Base-by-base conservation (phyloP, 768 basidiomycete genomes). In the Cubamyces sp. region DNA sequence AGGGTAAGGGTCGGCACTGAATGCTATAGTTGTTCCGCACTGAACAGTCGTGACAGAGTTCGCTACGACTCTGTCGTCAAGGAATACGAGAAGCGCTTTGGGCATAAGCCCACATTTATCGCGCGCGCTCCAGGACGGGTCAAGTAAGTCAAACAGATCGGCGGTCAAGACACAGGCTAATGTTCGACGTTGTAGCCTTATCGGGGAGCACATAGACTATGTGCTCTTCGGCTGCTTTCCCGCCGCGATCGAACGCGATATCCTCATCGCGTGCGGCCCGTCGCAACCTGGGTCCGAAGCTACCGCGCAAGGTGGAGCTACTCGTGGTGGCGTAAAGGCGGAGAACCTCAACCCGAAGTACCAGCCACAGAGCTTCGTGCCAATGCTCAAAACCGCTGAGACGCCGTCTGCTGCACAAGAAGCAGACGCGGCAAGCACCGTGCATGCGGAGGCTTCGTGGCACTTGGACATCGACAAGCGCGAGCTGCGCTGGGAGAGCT, bases 171-270 rank as follows among this genome's bases (percentile, higher is more conserved):
- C 37, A 49, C 48, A 5, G 21, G n/a, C 41, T 64, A 26, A 61
- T 12, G 3, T 7, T 5, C 12, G 19, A 25, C n/a, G 57, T n/a
- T 53, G 18, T 43, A 68, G 60, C 54, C 57, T 74, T 18, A 71
- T 76, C 85, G 90, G 91, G 34, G 91, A 92, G 75, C 90, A 93
- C 70, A 89, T 93, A 71, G 91, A 93, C 74, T 93, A 93, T 66
- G 84, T 87, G 0, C 77, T 92, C 26, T 92, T 93, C 66, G 92
- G 92, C 3, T 91, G 91, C 8, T 81, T 94, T 39, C 94, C 92
- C 16, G 82, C 88, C n/a, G 93, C 92, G 0, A 82, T 94, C 41
- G 92, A 93, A 65, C 84, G 84, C 54, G 94, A 94, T 72, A 87
- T 94, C 66, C 78, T 94, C 54, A 88, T 94, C 57, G 92, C 92